Percentiles rank a stretch among this genome's conserved stretches.
phyloP scores from a whole-genome alignment of 1,284 basidiomycete genomes.

The Ganoderma resinaceum region DNA sequence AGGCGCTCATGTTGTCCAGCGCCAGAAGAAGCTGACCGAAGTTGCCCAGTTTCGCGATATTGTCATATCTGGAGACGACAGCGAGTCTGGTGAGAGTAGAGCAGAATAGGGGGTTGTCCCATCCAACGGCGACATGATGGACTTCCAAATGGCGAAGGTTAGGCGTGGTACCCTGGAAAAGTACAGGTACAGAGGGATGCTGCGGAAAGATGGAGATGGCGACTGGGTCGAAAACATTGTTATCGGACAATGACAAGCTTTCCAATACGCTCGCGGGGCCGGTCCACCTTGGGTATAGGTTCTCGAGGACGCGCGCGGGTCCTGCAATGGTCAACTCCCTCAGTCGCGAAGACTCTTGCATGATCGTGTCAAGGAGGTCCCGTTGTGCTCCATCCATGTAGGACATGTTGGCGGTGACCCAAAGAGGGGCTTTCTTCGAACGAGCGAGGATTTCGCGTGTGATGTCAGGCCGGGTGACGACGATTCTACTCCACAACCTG shows the following conservation, averaged over 20 bases:
- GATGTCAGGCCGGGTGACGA: slow-evolving; percentile 8
- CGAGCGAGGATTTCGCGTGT: slow-evolving; percentile 14
- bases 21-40: slow-evolving; percentile 15
- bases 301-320: slow-evolving; percentile 3
- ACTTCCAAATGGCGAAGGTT: slow-evolving; percentile 19
- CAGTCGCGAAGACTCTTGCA: slow-evolving; percentile 15
- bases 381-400: not conserved
- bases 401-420: slow-evolving; percentile 5
- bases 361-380: slow-evolving; percentile 2
- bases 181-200: slow-evolving; percentile 1
- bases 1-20: slow-evolving; percentile 13
- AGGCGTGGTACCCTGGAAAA: slow-evolving; percentile 17
- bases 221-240: slow-evolving; percentile 1
- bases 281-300: slow-evolving; percentile 6
- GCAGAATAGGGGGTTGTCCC: slow-evolving; percentile 22
- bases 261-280: slow-evolving; percentile 7
- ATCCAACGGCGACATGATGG: slow-evolving; percentile 8
- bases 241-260: slow-evolving; percentile 6
- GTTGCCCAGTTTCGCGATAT: not conserved
- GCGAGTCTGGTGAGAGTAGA: slow-evolving; percentile 12
- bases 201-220: not conserved
- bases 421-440: slow-evolving; percentile 24
- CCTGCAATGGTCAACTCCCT: slow-evolving; percentile 13
- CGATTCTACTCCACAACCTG: slow-evolving; percentile 21
- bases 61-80: not conserved